Evolutionary conservation across 1,139 yeast species (phyloP).

Genomic region (Kodamaea plutei): DNA sequence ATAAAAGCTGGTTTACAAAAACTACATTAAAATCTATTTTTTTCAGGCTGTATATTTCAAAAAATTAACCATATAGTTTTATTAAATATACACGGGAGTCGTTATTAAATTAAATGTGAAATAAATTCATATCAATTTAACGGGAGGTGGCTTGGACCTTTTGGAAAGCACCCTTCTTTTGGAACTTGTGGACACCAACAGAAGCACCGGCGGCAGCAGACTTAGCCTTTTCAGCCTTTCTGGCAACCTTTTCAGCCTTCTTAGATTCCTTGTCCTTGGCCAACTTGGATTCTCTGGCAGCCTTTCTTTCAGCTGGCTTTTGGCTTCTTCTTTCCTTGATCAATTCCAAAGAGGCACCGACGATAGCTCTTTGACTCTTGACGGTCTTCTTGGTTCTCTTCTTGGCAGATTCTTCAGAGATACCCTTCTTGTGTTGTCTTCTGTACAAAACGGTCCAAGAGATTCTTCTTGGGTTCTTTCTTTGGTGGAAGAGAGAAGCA

Average conservation of each 20-base stretch:
- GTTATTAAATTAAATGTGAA: constrained; percentile 9
- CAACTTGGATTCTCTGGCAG: constrained; percentile 89
- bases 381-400: constrained; percentile 97
- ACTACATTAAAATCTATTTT: too few relatives aligned
- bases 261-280: constrained; percentile 93
- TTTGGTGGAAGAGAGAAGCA: constrained; percentile 97
- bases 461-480: constrained; percentile 99
- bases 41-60: too few relatives aligned
- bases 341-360: constrained; percentile 98
- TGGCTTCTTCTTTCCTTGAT: constrained; percentile 96
- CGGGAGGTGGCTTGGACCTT: constrained; percentile 96
- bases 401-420: constrained; percentile 96
- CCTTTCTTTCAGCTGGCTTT: constrained; percentile 98
- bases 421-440: constrained; percentile 99
- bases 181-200: constrained; percentile 71
- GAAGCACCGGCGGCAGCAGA: constrained; percentile 68
- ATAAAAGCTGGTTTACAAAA: constrained; percentile 3
- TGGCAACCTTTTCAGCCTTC: constrained; percentile 89
- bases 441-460: constrained; percentile 99
- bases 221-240: constrained; percentile 93
- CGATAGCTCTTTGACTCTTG: constrained; percentile 98
- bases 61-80: constrained; percentile 7
- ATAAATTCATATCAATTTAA: constrained; percentile 58
- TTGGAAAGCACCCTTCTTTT: constrained; percentile 93
- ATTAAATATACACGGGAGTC: constrained; percentile 14